Base-by-base conservation (phyloP, 2,329 filamentous ascomycete species). In the Xenoacremonium recifei region DNA sequence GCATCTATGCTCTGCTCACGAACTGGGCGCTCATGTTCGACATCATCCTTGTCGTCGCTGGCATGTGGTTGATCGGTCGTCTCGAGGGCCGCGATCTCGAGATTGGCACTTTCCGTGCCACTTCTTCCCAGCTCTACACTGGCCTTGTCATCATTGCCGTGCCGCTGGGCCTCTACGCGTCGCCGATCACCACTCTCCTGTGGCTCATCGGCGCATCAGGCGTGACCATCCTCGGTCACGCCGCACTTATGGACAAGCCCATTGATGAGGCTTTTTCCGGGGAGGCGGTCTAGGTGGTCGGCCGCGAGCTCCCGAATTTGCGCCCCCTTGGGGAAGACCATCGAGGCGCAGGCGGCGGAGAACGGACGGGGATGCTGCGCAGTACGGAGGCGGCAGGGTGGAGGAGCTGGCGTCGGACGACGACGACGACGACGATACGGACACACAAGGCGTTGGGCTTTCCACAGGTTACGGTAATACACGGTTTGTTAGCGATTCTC, bases 251-350 rank as follows among this genome's bases (percentile, higher is more conserved):
- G 86, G 92, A 97, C 68, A 96, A 96, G 81, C 92, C 92, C 46
- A 96, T 97, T 77, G 93, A 97, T 84, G 92, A 95, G 91, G 91
- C 91, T 96, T 99, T 99, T 96, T 96, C 92, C 80, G 93, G 95
- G 91, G 93, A 99, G 92, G 92, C 93, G 91, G 93, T 99, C 87
- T 99, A 97, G 84, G 80, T 95, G 91, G 91, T 97, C 93, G 92
- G 89, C 92, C 92, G 93, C 93, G 87, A 93, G 86, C 91, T 96
- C 92, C 91, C 80, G 78, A 84, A 83, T 73, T 70, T 79, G 84
- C 86, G 90, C 90, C 91, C 88, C 85, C 77, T 82, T 91, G 88
- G 92, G 92, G 91, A 96, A 96, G 92, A 96, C 89, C 90, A 93
- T 87, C 89, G 80, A 87, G 89, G 87, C 87, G 84, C 79, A 82